Evolutionary conservation across 1,284 basidiomycete genomes (phyloP), one percentile per base, ranked within the genome.

Genomic region (Irpex sp.): DNA sequence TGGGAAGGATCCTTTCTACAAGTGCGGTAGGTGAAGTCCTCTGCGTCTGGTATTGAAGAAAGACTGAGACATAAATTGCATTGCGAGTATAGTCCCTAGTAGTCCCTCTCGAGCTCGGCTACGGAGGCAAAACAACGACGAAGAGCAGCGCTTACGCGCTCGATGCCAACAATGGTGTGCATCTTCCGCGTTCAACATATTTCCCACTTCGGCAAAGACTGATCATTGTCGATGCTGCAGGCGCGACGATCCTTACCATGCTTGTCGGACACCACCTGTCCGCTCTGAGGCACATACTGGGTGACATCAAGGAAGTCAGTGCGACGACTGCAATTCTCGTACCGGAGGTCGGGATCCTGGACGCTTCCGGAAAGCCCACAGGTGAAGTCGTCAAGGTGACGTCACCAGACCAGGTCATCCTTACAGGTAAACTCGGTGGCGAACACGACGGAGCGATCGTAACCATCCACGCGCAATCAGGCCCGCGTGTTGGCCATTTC

Each of bases 231-330:
- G 28, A 33, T 33, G 28, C 8, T 28, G 19, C 16, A 73, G 73
- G 71, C n/a, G 63, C 66, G 6, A 67, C 68, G 3, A 47, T 69
- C 49, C 63, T 73, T 8, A 63, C 68, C n/a, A 71, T 75, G 28
- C 58, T 62, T 5, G 54, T 66, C 9, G 74, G 74, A 6, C 74
- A 75, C 60, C 61, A 67, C 14, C 58, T 75, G 12, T 69, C 68
- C 47, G 49, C 63, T 12, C 59, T 76, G 4, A 70, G 64, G 1
- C 58, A 66, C 58, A 42, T 71, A 45, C 65, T 77, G 1, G 75
- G 74, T 6, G 62, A 67, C 9, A 72, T 77, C 57, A 52, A 64
- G 48, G 21, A 71, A 73, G 3, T 69, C 68, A 5, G 51, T 28
- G 72, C 73, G 2, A 70, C 68, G 3, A 58, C 64, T 7, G 47